Base-by-base conservation (phyloP, 139 green algal species). In the Coccomyxa sp. region DNA sequence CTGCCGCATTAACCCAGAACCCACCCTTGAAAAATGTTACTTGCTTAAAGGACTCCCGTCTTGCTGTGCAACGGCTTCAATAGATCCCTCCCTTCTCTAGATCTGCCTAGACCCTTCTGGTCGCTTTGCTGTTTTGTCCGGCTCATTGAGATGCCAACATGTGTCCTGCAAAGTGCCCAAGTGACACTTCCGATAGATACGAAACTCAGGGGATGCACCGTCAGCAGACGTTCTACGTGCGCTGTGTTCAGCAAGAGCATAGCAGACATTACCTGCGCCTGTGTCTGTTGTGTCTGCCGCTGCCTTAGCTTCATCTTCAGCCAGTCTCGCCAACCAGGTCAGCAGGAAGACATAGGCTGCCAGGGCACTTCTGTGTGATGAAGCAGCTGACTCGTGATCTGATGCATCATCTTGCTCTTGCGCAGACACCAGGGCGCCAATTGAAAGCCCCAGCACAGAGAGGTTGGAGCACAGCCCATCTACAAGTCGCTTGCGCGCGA, bases 341-440 rank as follows among this genome's bases (percentile, higher is more conserved):
- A 96, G 84, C 82, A 97, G 91, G 81, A 91, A 95, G 13, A 87
- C 45, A 82, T 96, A 96, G 58, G 87, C 89, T 60, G 94, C 94
- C 76, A 95, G 88, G 27, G 91, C 93, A 23, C 80, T 89, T 58
- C 88, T 82, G 83, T 94, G 88, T 30, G 66, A 51, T 16, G 59
- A 67, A 66, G 79, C 57, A 16, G 67, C 15, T 0, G 45, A 12
- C 12, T 83, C 83, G 28, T 57, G 51, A 51, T 81, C 77, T 25
- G 18, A 13, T 25, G 18, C 16, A 11, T 68, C 77, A 13, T 81
- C 76, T 3, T 17, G 31, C 9, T 63, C 60, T 30, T 76, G 58
- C 58, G 12, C 58, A 25, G 82, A 38, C 11, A 87, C 58, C 71
- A 85, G 83, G 32, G 83, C 77, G 66, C 80, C 77, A 13, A 88